A percentile compares a stretch with the other conserved stretches of the same genome.
Evolutionary conservation across 2,329 filamentous ascomycete genomes (phyloP).

Genomic region (Epichloe gansuensis): DNA sequence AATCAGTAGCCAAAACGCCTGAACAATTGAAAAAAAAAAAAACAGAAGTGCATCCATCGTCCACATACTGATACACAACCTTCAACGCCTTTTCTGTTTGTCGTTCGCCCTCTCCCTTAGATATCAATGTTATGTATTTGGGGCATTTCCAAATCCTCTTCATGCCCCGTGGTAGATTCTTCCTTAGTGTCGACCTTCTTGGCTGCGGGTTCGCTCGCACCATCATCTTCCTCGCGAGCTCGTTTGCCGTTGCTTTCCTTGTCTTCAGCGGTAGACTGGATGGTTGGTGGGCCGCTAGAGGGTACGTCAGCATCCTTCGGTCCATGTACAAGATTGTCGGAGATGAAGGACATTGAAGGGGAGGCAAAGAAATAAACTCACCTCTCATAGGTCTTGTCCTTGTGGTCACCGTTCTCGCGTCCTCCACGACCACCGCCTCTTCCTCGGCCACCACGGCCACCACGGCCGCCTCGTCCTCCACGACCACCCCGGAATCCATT

Average conservation of each 20-base stretch:
- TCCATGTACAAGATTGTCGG: background rate
- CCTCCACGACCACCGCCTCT: slow-evolving; percentile 29
- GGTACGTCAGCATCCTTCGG: slow-evolving; percentile 8
- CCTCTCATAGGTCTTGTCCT: slow-evolving; percentile 20
- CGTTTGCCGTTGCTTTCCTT: slow-evolving; percentile 37
- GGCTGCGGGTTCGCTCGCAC: slow-evolving; percentile 33
- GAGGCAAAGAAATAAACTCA: slow-evolving; percentile 12
- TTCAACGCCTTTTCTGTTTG: background rate
- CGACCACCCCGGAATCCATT: slow-evolving; percentile 42
- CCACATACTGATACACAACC: background rate
- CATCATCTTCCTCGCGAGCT: slow-evolving; percentile 37
- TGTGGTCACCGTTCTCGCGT: slow-evolving; percentile 14
- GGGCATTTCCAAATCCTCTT: background rate
- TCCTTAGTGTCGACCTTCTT: slow-evolving; percentile 52
- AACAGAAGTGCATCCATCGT: background rate
- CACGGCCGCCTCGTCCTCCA: slow-evolving; percentile 29
- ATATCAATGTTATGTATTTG: background rate
- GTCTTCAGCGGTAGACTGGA: slow-evolving; percentile 32
- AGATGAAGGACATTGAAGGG: background rate
- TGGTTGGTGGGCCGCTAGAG: slow-evolving; percentile 21
- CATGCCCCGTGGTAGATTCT: slow-evolving; percentile 11
- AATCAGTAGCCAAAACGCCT: slow-evolving; percentile 1
- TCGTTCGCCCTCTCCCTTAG: background rate
- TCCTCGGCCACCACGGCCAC: slow-evolving; percentile 30
- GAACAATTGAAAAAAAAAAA: background rate